Base-by-base conservation (phyloP, 371 early-diverging fungal species). In the Mitosporidium daphniae region DNA sequence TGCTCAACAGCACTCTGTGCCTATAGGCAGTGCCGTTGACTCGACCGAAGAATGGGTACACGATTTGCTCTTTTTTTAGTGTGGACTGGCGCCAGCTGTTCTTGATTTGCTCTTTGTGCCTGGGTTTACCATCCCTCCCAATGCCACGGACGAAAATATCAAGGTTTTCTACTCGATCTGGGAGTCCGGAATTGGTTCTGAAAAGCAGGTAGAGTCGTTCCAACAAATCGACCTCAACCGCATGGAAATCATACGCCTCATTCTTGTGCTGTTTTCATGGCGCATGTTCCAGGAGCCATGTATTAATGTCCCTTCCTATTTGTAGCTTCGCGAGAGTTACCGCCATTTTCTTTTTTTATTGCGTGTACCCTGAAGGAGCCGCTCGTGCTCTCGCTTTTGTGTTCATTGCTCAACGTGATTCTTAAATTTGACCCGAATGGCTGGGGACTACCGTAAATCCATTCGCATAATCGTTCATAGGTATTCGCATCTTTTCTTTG, bases 371-470 rank as follows among this genome's bases (percentile, higher is more conserved):
- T 54, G 3, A 69, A 71, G 30, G 59, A 64, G 31, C 61, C 63
- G 33, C 44, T 50, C n/a, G 54, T 60, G 1, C 38, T 72, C 23
- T 53, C 61, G 5, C 31, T 71, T 22, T 44, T 72, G 4, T 73
- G 69, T 45, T 68, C 70, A 27, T 35, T 72, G 15, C 25, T 73
- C 23, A 75, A 75, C 35, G 66, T 65, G 0, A 50, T 59, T 0
- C 44, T 60, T 16, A 58, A 56, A 23, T 69, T 69, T 35, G 62
- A 69, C 34, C 64, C 67, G 1, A 48, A 59, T 2, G 68, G 71
- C 3, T 73, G 71, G 70, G 58, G 55, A 1, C n/a, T n/a, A n/a
- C n/a, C n/a, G n/a, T n/a, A n/a, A n/a, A n/a, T n/a, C n/a, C n/a
- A n/a, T n/a, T n/a, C n/a, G n/a, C n/a, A n/a, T n/a, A n/a, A n/a